Evolutionary conservation across 192 early-diverging fungal genomes (phyloP), one percentile per base, ranked within the genome.

Genomic region (Backusella westeae): DNA sequence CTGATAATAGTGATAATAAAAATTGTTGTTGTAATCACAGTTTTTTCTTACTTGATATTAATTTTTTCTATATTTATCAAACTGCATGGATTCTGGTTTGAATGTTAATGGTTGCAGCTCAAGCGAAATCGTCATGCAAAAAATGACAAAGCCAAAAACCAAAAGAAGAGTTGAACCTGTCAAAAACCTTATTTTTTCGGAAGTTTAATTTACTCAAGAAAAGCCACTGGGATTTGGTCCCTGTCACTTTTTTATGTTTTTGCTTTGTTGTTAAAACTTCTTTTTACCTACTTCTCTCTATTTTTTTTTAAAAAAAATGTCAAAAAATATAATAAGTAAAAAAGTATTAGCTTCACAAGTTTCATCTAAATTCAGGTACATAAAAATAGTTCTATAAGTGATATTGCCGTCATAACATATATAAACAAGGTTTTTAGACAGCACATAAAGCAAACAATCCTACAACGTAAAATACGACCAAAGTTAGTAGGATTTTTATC

Each of bases 401-500:
- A n/a, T 49, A n/a, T n/a, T 7, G 19, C 17, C 17, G 19, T 5
- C 46, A 49, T 49, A 49, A 49, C 46, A 49, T 49, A 10, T 21
- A 17, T 34, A 34, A 23, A 39, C 32, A 46, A 32, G 14, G 8
- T 49, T 17, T 8, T 17, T 72, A 90, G 89, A 83, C 82, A 90
- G 15, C 84, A 89, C 74, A 78, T 91, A 34, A 89, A 89, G 76
- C 78, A 81, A 29, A 87, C 87, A 70, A 90, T 95, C 67, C 87
- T 88, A 78, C 78, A 85, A 72, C 87, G 89, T 67, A 79, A 76
- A 38, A 84, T 90, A 70, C 75, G 81, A 53, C 94, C 94, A 66
- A 90, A 86, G 73, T 85, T 99, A 36, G 96, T 98, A 7, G 96
- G 94, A 2, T 98, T 99, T 82, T 89, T 99, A 6, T 95, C 97